Evolutionary conservation across 1,284 basidiomycete genomes (phyloP).

Genomic region (Taiwanofungus camphoratus): DNA sequence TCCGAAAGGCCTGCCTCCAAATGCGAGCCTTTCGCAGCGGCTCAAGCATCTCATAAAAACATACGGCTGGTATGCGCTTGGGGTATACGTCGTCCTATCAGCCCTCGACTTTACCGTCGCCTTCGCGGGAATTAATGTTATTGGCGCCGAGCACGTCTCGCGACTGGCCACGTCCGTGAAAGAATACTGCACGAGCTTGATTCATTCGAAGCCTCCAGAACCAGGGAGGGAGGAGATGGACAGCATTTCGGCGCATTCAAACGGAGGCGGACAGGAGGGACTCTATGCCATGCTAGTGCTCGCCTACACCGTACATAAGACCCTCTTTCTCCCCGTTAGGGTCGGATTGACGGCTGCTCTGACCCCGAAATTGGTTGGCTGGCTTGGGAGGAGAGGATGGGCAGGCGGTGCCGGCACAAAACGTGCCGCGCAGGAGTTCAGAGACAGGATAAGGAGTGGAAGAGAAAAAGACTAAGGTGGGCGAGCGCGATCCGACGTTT

Average conservation of each 20-base stretch:
- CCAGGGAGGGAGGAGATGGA: constrained; percentile 60
- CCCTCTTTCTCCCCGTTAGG: constrained; percentile 84
- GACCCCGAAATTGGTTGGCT: constrained; percentile 81
- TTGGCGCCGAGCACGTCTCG: constrained; percentile 89
- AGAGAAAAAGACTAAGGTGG: constrained; percentile 24
- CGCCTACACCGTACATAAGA: constrained; percentile 97
- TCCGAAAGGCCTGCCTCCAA: constrained; percentile 30
- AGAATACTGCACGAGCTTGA: constrained; percentile 36
- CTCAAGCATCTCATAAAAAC: constrained; percentile 85
- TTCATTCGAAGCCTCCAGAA: constrained; percentile 50
- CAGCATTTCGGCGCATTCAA: constrained; percentile 19
- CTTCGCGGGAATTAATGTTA: constrained; percentile 79
- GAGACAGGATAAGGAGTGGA: constrained; percentile 39
- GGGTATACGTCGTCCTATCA: constrained; percentile 73
- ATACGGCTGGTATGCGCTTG: constrained; percentile 91
- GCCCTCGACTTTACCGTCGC: constrained; percentile 77
- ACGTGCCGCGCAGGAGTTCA: constrained; percentile 59
- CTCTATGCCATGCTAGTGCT: constrained; percentile 89
- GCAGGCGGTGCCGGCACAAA: constrained; percentile 61
- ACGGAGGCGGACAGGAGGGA: constrained; percentile 48
- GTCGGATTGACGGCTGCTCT: constrained; percentile 86
- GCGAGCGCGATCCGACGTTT: too few species aligned
- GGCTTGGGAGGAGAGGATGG: constrained; percentile 75
- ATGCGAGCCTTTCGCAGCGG: constrained; percentile 60
- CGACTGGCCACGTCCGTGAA: constrained; percentile 60